These are phyloP conservation scores for Salix dunnii DNA, from an alignment of 345 rosid genomes.

Conservation along the genomic window DNA sequence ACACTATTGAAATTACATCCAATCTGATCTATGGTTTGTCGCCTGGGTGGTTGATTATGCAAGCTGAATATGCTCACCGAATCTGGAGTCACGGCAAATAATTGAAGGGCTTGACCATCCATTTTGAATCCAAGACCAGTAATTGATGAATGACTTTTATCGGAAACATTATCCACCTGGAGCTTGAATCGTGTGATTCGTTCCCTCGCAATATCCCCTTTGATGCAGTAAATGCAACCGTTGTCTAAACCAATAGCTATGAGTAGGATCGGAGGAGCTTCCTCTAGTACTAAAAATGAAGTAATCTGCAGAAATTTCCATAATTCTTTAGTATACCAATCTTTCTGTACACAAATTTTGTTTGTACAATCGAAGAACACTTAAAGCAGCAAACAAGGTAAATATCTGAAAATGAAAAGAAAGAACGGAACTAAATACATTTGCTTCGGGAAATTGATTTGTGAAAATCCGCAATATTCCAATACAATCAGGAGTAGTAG, in stretches of 20 bases:
- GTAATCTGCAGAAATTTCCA: constrained; percentile 60
- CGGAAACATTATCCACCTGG: constrained; percentile 52
- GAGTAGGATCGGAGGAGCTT: constrained; percentile 87
- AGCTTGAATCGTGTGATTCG: constrained; percentile 87
- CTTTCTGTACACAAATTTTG: background rate
- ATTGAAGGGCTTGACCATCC: constrained; percentile 84
- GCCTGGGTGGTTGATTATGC: constrained; percentile 66
- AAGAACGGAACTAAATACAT: constrained; percentile 42
- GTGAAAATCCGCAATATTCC: constrained; percentile 87
- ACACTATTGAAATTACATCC: constrained; percentile 66
- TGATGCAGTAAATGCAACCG: constrained; percentile 81
- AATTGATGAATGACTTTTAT: constrained; percentile 41
- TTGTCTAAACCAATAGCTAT: constrained; percentile 87
- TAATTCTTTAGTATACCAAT: background rate
- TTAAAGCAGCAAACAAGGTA: background rate
- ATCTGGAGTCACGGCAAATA: constrained; percentile 76
- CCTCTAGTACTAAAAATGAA: constrained; percentile 88
- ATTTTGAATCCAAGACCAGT: constrained; percentile 83
- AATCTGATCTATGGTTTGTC: constrained; percentile 81
- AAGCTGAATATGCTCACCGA: constrained; percentile 72
- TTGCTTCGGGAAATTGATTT: constrained; percentile 86
- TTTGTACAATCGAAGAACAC: background rate
- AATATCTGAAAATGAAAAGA: background rate
- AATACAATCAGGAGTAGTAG: constrained; percentile 68
- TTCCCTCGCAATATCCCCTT: constrained; percentile 95